Evolutionary conservation across 345 rosid species (phyloP), one percentile per base, ranked within the genome.

Genomic region (Camelina hispida): DNA sequence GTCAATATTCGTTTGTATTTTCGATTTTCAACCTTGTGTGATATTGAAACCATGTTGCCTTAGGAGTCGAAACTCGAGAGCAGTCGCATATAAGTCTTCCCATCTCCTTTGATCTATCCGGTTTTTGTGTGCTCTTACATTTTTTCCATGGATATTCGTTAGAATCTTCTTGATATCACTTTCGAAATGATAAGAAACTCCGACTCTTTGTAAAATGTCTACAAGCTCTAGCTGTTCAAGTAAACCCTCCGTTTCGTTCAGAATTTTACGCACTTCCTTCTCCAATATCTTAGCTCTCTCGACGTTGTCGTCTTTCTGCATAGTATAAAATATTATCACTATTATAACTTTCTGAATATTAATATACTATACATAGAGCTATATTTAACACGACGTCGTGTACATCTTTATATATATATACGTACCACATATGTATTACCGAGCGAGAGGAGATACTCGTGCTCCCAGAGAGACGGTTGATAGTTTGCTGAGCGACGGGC

Each of bases 381-480:
- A 32, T 22, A 5, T 20, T 23, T 23, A 23, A 32, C 16, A 47
- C 4, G 30, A 22, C 35, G 34, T 10, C 22, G 7, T 71, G n/a
- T 10, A 55, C 38, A 48, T 7, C 37, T 34, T 37, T 20, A 13
- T 54, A 55, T 34, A 34, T 20, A 13, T 54, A 55, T 34, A 34
- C 52, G 25, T 72, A 78, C 79, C 75, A 9, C 38, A 51, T 40
- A 37, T 37, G 42, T 43, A 69, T 40, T 78, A 15, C 20, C 56
- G 3, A 84, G 81, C 12, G 83, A 84, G 47, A 80, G 85, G 44
- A 84, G 43, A 25, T 60, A 75, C 47, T 72, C 68, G 51, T 78
- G 67, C 28, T 64, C 32, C 85, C 84, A 82, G 16, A 75, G 75
- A 16, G 82, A 15, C 7, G 82, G 82, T n/a, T 42, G 65, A 48